These are phyloP conservation scores for Syncephalastrum sp. DNA, from an alignment of 371 early-diverging fungal genomes.

Conservation along the genomic window DNA sequence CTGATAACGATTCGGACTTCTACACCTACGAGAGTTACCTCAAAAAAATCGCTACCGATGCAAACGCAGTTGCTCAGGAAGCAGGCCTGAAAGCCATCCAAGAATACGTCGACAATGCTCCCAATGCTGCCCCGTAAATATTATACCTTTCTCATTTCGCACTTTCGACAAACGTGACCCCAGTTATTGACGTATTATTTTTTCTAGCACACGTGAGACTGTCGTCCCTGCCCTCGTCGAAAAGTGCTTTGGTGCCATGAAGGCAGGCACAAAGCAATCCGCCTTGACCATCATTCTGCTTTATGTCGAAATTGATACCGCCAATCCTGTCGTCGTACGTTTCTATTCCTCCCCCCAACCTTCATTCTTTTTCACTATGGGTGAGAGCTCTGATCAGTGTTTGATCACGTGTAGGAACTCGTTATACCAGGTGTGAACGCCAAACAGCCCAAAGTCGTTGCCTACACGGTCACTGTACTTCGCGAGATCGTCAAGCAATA, in stretches of 20 bases:
- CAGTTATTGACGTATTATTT: background rate
- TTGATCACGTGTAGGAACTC: conserved; percentile 56
- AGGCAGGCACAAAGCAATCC: conserved; percentile 78
- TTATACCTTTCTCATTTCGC: background rate
- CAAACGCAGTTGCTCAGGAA: conserved; percentile 93
- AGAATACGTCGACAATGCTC: conserved; percentile 82
- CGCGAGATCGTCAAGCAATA: conserved; percentile 78
- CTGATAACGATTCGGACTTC: conserved; percentile 68
- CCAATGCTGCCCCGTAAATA: conserved; percentile 68
- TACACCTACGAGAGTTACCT: conserved; percentile 66
- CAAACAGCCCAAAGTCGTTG: conserved; percentile 91
- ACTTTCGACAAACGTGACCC: background rate
- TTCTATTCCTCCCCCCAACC: too few relatives aligned
- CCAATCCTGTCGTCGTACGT: conserved; percentile 80
- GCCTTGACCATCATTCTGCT: conserved; percentile 80
- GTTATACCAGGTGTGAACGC: conserved; percentile 76
- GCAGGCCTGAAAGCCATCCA: conserved; percentile 75
- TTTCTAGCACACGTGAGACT: conserved; percentile 59
- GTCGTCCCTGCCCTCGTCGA: conserved; percentile 84
- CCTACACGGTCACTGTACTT: conserved; percentile 69
- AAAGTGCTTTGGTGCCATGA: conserved; percentile 84
- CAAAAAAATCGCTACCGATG: conserved; percentile 80
- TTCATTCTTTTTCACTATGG: background rate
- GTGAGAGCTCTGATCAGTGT: background rate
- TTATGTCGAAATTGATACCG: conserved; percentile 84